Evolutionary conservation across 768 basidiomycete genomes (phyloP).

Genomic region (Filobasidium floriforme): DNA sequence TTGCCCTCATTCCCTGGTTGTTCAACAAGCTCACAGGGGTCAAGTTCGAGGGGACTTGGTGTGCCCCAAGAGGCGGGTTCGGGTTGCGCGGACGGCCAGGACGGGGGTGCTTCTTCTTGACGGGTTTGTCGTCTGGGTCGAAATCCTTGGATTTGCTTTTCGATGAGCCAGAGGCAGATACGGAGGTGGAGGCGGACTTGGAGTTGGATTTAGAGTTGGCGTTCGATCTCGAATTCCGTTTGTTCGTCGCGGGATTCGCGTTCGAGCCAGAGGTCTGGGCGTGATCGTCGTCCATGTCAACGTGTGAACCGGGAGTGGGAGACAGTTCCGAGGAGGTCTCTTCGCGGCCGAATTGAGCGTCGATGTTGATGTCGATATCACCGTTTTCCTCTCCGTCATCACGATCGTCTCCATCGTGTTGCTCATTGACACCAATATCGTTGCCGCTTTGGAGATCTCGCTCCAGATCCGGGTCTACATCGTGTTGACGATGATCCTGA

Average conservation of each 20-base stretch:
- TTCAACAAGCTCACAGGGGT: not conserved
- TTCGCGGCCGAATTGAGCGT: not conserved
- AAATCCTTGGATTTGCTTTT: too few relatives aligned
- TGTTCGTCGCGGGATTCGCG: too few relatives aligned
- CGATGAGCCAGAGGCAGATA: too few relatives aligned
- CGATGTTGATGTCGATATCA: constrained; percentile 5
- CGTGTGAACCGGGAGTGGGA: too few relatives aligned
- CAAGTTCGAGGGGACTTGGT: not conserved
- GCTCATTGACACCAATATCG: not conserved
- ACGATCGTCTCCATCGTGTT: not conserved
- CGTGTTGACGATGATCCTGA: not conserved
- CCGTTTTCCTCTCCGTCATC: not conserved
- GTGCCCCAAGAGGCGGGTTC: not conserved
- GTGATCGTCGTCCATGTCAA: too few relatives aligned
- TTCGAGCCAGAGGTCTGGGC: too few relatives aligned
- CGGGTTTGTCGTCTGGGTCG: too few relatives aligned
- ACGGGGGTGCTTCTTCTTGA: not conserved
- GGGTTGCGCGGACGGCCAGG: not conserved
- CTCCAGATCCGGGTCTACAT: not conserved
- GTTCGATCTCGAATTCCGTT: too few relatives aligned
- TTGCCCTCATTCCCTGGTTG: not conserved
- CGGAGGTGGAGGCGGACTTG: too few relatives aligned
- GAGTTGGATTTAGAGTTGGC: too few relatives aligned
- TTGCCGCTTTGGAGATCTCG: not conserved
- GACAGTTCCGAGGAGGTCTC: too few relatives aligned